Conservation (phyloP, 1,139 yeast species). For the Saccharomyces hybrid region DNA sequence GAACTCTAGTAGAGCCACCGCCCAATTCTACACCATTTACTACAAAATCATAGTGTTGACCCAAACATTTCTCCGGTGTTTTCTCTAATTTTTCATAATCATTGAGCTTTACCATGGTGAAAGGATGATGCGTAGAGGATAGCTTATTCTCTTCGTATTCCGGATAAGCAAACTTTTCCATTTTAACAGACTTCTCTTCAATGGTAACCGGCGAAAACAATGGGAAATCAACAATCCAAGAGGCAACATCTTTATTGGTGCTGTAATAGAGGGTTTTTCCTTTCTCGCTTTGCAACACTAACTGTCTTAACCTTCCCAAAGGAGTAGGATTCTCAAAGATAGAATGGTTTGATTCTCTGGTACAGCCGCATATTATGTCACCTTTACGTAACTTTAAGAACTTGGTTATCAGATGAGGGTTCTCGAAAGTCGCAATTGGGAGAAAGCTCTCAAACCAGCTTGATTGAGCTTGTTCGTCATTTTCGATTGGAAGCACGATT, state of each 20-base stretch:
- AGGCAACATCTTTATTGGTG: conserved; percentile 41
- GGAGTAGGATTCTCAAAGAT: conserved; percentile 92
- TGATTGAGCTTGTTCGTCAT: conserved; percentile 31
- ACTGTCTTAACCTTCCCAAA: conserved; percentile 74
- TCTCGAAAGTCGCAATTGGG: conserved; percentile 27
- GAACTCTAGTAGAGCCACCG: conserved; percentile 95
- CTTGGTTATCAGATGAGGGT: conserved; percentile 32
- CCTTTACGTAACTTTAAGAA: conserved; percentile 47
- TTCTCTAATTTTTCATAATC: conserved; percentile 52
- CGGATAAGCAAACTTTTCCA: conserved; percentile 45
- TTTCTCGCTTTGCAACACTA: conserved; percentile 48
- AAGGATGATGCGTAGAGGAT: conserved; percentile 90
- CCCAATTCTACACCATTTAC: conserved; percentile 94
- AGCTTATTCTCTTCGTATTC: conserved; percentile 41
- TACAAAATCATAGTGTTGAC: conserved; percentile 94
- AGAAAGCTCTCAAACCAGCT: conserved; percentile 42
- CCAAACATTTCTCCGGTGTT: conserved; percentile 61
- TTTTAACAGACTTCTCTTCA: conserved; percentile 11
- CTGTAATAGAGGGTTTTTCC: conserved; percentile 18
- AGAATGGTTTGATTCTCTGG: conserved; percentile 49
- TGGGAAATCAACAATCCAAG: conserved; percentile 91
- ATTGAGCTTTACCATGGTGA: conserved; percentile 76
- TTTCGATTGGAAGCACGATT: conserved; percentile 42
- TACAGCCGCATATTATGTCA: conserved; percentile 68
- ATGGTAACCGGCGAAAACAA: conserved; percentile 67